Percentiles rank a stretch among this genome's conserved stretches.
Conservation (phyloP, 2,329 filamentous ascomycete species). For the Coleophoma eucalyptorum region DNA sequence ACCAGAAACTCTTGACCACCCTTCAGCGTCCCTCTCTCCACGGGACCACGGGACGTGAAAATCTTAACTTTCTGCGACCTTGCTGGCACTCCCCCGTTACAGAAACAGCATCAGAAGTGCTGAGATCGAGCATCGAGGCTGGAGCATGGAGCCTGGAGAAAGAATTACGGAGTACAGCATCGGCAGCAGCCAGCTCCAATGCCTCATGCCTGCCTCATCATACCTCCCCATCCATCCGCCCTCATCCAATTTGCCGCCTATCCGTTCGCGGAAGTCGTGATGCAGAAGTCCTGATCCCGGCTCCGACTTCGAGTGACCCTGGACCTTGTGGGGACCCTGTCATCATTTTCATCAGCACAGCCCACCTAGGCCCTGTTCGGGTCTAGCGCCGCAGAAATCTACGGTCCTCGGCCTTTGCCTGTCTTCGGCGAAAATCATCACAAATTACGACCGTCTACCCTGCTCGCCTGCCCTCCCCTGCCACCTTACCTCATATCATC, state of each 20-base stretch:
- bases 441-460: not conserved
- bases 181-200: not conserved
- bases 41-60: no score
- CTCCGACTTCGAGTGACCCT: not conserved
- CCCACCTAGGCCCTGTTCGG: not conserved
- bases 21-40: no score
- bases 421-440: slow-evolving; percentile 1
- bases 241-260: not conserved
- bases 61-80: no score
- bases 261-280: not conserved
- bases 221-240: not conserved
- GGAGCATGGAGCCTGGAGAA: no score
- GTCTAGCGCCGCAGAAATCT: not conserved
- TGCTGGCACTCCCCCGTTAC: no score
- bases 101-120: no score
- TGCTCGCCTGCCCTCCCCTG: not conserved
- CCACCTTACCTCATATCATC: not conserved
- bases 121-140: no score
- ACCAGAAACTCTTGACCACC: not conserved
- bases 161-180: no score
- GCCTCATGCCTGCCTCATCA: not conserved
- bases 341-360: slow-evolving; percentile 3
- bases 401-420: slow-evolving; percentile 1
- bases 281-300: not conserved
- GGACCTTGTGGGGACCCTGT: not conserved